Conservation (phyloP, 2,329 filamentous ascomycete genomes). For the Kalmusia sp. region DNA sequence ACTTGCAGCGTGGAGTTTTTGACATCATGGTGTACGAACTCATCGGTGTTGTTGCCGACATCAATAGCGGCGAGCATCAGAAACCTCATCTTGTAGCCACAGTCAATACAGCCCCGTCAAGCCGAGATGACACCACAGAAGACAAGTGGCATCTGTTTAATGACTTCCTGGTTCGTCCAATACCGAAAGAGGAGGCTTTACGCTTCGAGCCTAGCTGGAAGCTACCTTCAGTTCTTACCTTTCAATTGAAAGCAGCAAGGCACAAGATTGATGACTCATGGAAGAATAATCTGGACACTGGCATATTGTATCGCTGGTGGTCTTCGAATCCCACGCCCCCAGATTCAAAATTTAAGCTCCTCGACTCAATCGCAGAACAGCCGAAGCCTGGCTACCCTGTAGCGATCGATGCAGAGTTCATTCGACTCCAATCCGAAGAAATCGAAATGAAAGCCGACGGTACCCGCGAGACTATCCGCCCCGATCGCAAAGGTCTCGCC, state of each 20-base stretch:
- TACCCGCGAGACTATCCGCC: conserved; percentile 87
- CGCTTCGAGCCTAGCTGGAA: conserved; percentile 94
- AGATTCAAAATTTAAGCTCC: conserved; percentile 65
- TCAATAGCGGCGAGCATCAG: conserved; percentile 83
- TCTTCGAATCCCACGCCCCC: conserved; percentile 51
- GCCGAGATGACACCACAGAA: conserved; percentile 59
- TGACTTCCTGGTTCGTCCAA: conserved; percentile 87
- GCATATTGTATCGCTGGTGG: conserved; percentile 80
- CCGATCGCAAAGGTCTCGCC: conserved; percentile 89
- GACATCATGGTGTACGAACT: conserved; percentile 90
- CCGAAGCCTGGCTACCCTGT: conserved; percentile 77
- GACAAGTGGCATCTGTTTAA: conserved; percentile 96
- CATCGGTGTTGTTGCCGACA: conserved; percentile 87
- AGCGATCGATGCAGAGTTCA: conserved; percentile 95
- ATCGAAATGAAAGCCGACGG: conserved; percentile 97
- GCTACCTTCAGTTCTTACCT: conserved; percentile 84
- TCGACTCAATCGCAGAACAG: conserved; percentile 66
- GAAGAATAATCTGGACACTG: conserved; percentile 84
- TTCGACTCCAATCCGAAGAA: conserved; percentile 88
- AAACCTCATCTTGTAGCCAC: conserved; percentile 91
- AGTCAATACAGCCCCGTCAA: conserved; percentile 80
- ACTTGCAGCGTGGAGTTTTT: conserved; percentile 79
- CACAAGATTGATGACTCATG: conserved; percentile 85
- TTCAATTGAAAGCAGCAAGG: conserved; percentile 80
- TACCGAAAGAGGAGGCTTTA: conserved; percentile 82